Evolutionary conservation across 306 rosid species (phyloP), one percentile per base, ranked within the genome.

Genomic region (Cucurbita argyrosperma): DNA sequence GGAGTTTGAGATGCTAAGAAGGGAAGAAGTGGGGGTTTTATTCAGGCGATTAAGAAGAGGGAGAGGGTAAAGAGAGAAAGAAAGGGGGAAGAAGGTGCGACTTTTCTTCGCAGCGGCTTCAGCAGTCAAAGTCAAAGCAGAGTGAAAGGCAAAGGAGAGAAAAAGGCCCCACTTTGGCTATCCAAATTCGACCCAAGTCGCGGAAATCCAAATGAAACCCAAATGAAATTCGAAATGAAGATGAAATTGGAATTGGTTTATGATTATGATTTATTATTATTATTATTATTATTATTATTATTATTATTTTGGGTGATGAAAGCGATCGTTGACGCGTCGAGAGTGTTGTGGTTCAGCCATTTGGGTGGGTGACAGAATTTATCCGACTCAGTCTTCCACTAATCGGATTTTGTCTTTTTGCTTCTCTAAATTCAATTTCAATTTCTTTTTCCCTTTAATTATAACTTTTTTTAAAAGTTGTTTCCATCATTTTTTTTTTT

Each of bases 61-160:
- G 56, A 72, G 21, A 52, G 71, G 77, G 80, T 35, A 43, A 70
- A 64, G 88, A 87, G 87, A 78, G 75, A 43, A 63, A 57, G 92
- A 87, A 89, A 79, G 75, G 71, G 91, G 62, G 76, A 84, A 89
- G 98, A 90, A 91, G 79, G 96, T 79, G 97, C 10, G 96, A 91
- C 84, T 89, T 89, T 87, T 87, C 89, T 91, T 89, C 98, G 78
- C 39, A 45, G 82, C 81, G 71, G 86, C 54, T 83, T 74, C 71
- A 68, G 19, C 50, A 82, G 99, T 95, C 99, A 92, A 88, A 91
- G 97, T 95, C 99, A 88, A 88, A 84, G 39, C 84, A 85, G 83
- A 80, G 71, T n/a, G 82, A 77, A 21, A 30, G 54, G 54, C 54
- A 50, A 50, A 50, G 54, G 37, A 49, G 30, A 26, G 11, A 14